Conservation (phyloP, 2,329 filamentous ascomycete genomes). For the Pseudofabraea citricarpa region DNA sequence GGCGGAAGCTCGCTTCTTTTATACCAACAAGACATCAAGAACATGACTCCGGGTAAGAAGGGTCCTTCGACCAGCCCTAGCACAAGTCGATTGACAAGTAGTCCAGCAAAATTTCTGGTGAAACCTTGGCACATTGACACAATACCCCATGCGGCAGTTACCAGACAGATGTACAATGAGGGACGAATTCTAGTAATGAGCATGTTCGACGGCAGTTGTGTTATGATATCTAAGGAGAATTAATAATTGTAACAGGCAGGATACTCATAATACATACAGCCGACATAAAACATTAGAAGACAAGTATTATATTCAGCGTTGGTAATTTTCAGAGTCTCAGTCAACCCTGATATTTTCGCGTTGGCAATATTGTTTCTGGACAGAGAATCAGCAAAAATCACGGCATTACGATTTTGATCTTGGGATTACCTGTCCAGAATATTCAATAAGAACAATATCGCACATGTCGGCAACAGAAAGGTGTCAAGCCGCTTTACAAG, state of each 20-base stretch:
- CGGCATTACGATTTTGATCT: neutral
- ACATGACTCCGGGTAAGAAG: conserved; percentile 14
- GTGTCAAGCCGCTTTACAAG: neutral
- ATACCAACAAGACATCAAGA: conserved; percentile 41
- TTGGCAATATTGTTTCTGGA: conserved; percentile 6
- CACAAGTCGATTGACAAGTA: conserved; percentile 15
- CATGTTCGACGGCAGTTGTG: conserved; percentile 42
- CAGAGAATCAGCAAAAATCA: neutral
- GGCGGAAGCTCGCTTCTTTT: conserved; percentile 35
- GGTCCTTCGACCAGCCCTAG: conserved; percentile 15
- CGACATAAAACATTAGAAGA: conserved; percentile 14
- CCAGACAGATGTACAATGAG: conserved; percentile 34
- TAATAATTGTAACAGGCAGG: neutral
- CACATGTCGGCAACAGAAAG: conserved; percentile 1
- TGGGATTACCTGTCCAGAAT: neutral
- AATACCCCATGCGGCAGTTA: conserved; percentile 24
- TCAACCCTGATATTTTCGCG: conserved; percentile 4
- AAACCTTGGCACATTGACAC: conserved; percentile 18
- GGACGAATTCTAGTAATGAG: conserved; percentile 37
- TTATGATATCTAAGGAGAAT: conserved; percentile 32
- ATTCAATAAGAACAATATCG: neutral
- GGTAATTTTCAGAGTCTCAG: conserved; percentile 6
- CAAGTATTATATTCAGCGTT: conserved; percentile 13
- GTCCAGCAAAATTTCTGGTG: conserved; percentile 13
- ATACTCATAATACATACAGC: conserved; percentile 3